Evolutionary conservation across 768 basidiomycete species (phyloP).

Genomic region (Chlorophyllum brunneum): DNA sequence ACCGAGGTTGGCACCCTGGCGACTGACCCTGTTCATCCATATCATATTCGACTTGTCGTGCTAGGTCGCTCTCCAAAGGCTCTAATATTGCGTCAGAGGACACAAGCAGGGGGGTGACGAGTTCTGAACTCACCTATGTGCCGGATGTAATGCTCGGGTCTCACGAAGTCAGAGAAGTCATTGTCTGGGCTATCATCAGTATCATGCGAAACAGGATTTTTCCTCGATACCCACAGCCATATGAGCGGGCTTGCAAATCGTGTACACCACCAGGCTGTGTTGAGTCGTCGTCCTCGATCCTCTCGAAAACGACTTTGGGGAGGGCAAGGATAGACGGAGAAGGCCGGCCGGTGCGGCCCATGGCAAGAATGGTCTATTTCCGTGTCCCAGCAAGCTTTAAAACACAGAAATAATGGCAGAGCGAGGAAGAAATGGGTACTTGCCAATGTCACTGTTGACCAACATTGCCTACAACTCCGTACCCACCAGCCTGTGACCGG

Average conservation of each 20-base stretch:
- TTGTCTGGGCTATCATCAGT: slow-evolving; percentile 26
- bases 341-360: slow-evolving; percentile 36
- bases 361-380: slow-evolving; percentile 12
- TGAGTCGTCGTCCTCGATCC: slow-evolving; percentile 60
- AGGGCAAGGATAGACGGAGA: slow-evolving; percentile 32
- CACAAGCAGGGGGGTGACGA: neutral
- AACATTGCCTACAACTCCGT: slow-evolving; percentile 1
- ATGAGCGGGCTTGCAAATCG: slow-evolving; percentile 59
- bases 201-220: neutral
- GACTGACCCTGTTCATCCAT: slow-evolving; percentile 95
- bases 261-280: slow-evolving; percentile 60
- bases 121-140: slow-evolving; percentile 65
- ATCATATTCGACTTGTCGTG: slow-evolving; percentile 95
- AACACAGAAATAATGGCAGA: neutral
- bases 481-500: slow-evolving; percentile 1
- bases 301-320: slow-evolving; percentile 66
- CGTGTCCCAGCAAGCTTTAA: neutral
- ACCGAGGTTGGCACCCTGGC: neutral
- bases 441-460: slow-evolving; percentile 3
- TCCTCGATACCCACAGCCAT: slow-evolving; percentile 58
- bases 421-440: neutral
- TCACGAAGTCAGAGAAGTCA: slow-evolving; percentile 67
- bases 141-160: slow-evolving; percentile 86
- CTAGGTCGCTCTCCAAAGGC: slow-evolving; percentile 89
- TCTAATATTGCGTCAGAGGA: slow-evolving; percentile 41